Base-by-base conservation (phyloP, 1,139 yeast species). In the Nakaseomyces sp. region DNA sequence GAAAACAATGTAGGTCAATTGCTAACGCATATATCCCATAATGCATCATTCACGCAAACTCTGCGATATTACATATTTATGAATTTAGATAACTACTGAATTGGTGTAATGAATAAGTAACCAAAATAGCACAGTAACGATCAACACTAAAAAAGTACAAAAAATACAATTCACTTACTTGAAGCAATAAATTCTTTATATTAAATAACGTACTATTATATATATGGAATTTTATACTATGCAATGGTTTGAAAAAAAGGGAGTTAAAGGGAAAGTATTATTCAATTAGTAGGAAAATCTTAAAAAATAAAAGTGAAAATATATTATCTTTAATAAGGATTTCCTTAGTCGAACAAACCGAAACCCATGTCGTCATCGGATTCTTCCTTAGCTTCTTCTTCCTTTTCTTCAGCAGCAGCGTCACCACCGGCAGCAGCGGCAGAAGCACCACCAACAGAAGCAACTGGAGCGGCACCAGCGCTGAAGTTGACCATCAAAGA, bases 331-430 rank as follows among this genome's bases (percentile, higher is more conserved):
- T 40, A 36, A 28, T 37, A 45, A 43, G n/a, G 18, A 49, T 43
- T 43, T 26, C n/a, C 60, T 70, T 81, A 81, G 74, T 81, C 88
- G 75, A 81, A 81, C 71, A 81, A 77, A 73, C 88, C 88, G 81
- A 81, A 79, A 61, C 87, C 88, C 88, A 81, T 80, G 72, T 79
- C 87, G 66, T 74, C 80, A 68, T 75, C 78, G 59, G 73, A 74
- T 61, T 72, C 79, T 60, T 73, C 81, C 65, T 74, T 76, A 56
- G 70, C 78, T 61, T 71, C 75, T 57, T 68, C 70, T 58, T 66
- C 77, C 57, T 70, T 82, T 55, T 67, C 80, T 43, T 59, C 80
- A 47, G 68, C 83, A 49, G 65, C 83, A 46, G 66, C 83, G 51
- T 66, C 81, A 48, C 68, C 79, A 60, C 69, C 79, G 59, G 71